A percentile compares a stretch with the other conserved stretches of the same genome.
These are phyloP conservation scores for Leishmania mexicana DNA, from an alignment of 208 protist species.

Conservation along the genomic window DNA sequence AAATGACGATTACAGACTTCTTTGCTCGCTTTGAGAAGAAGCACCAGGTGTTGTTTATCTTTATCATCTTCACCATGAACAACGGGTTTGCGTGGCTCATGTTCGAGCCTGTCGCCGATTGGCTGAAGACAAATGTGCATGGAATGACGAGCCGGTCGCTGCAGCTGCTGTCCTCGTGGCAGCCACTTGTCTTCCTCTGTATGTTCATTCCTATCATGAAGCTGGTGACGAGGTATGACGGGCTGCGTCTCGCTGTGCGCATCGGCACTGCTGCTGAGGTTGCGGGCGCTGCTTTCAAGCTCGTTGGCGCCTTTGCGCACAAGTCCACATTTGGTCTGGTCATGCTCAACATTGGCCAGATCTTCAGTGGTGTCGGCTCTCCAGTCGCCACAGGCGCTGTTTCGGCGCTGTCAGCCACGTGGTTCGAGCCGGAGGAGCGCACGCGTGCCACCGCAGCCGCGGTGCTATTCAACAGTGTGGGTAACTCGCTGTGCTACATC, in stretches of 20 bases:
- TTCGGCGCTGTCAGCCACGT: conserved; percentile 83
- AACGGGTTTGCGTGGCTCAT: conserved; percentile 91
- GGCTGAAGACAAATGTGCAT: conserved; percentile 67
- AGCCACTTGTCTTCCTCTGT: conserved; percentile 75
- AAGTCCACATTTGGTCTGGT: conserved; percentile 52
- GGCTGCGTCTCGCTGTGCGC: conserved; percentile 70
- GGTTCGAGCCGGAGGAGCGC: conserved; percentile 82
- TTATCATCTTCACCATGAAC: conserved; percentile 83
- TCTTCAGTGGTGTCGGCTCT: conserved; percentile 85
- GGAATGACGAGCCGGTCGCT: conserved; percentile 58
- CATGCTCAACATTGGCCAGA: conserved; percentile 82
- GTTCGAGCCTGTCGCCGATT: conserved; percentile 85
- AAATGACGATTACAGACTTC: conserved; percentile 28
- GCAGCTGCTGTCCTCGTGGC: conserved; percentile 83
- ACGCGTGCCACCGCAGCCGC: conserved; percentile 81
- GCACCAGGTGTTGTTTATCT: conserved; percentile 81
- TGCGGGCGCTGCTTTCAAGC: conserved; percentile 67
- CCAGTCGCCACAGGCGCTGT: conserved; percentile 79
- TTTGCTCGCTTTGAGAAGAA: conserved; percentile 43
- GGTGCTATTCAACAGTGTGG: conserved; percentile 82
- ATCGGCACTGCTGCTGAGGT: conserved; percentile 70
- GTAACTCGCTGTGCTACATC: conserved; percentile 84
- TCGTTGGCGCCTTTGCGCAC: conserved; percentile 50
- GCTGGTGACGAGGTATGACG: conserved; percentile 73
- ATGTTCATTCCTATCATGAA: conserved; percentile 81